Conservation (phyloP, 768 basidiomycete species). For the Lepiota subincarnata region DNA sequence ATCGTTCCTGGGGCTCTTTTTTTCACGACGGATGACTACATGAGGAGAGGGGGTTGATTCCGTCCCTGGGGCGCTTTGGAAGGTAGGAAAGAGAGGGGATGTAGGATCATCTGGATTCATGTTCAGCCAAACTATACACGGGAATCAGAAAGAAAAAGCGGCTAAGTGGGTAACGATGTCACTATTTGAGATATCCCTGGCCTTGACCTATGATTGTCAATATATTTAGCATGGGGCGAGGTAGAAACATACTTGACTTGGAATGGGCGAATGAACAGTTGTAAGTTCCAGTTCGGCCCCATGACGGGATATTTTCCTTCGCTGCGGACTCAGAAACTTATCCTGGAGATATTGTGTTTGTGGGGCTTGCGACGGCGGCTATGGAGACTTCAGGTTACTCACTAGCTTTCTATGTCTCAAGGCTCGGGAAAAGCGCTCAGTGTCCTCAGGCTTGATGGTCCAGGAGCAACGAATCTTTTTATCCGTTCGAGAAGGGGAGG, state of each 20-base stretch:
- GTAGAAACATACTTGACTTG: slow-evolving; percentile 12
- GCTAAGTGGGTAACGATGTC: not conserved
- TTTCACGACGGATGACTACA: not conserved
- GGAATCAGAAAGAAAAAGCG: not conserved
- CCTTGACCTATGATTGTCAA: not conserved
- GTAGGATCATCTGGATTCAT: slow-evolving; percentile 5
- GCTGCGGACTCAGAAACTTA: not conserved
- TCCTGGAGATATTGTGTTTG: slow-evolving; percentile 1
- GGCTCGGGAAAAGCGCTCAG: slow-evolving; percentile 36
- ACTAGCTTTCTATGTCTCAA: slow-evolving; percentile 47
- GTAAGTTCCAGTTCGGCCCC: slow-evolving; percentile 5
- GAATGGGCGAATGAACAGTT: slow-evolving; percentile 1
- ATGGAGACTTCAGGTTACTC: slow-evolving; percentile 15
- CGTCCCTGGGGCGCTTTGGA: not conserved
- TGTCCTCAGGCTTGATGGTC: slow-evolving; percentile 27
- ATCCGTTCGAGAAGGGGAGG: not conserved
- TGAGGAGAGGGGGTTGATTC: not conserved
- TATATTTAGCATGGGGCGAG: not conserved
- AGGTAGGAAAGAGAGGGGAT: not conserved
- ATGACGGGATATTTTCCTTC: slow-evolving; percentile 14
- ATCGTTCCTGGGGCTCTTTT: not conserved
- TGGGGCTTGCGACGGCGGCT: not conserved
- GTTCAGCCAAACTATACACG: slow-evolving; percentile 3
- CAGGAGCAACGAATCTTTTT: slow-evolving; percentile 31
- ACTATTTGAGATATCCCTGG: slow-evolving; percentile 4